Percentiles rank a stretch among this genome's conserved stretches.
These are phyloP conservation scores for Leccinum truebloodii DNA, from an alignment of 768 basidiomycete genomes.

Conservation along the genomic window DNA sequence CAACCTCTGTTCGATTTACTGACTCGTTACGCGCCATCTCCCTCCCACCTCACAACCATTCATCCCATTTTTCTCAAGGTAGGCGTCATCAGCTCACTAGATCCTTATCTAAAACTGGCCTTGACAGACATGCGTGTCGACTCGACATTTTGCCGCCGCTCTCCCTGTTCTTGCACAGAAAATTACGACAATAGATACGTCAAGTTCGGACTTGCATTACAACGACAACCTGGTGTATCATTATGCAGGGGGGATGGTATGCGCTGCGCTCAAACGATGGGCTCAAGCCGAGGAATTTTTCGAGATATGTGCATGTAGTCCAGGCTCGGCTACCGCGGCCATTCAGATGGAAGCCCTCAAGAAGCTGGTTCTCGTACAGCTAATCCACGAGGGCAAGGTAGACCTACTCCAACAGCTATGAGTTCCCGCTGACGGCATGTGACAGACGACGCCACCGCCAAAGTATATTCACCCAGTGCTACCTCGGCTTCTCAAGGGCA, in stretches of 20 bases:
- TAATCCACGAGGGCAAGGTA: slow-evolving; percentile 77
- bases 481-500: slow-evolving; percentile 60
- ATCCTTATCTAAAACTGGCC: not conserved
- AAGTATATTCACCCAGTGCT: slow-evolving; percentile 71
- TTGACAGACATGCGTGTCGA: slow-evolving; percentile 55
- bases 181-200: slow-evolving; percentile 63
- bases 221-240: slow-evolving; percentile 85
- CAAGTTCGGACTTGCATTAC: slow-evolving; percentile 66
- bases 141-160: slow-evolving; percentile 54
- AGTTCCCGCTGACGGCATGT: not conserved
- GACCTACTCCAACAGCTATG: slow-evolving; percentile 2
- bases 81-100: slow-evolving; percentile 19
- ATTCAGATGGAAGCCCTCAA: slow-evolving; percentile 87
- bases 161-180: slow-evolving; percentile 62
- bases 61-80: slow-evolving; percentile 71
- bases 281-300: slow-evolving; percentile 72
- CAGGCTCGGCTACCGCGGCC: slow-evolving; percentile 56
- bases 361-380: slow-evolving; percentile 76
- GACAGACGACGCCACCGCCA: slow-evolving; percentile 49
- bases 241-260: slow-evolving; percentile 75
- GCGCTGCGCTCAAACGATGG: slow-evolving; percentile 65
- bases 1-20: slow-evolving; percentile 60
- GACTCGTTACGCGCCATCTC: slow-evolving; percentile 57
- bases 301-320: slow-evolving; percentile 73
- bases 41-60: slow-evolving; percentile 63